Base-by-base conservation (phyloP, 768 basidiomycete genomes). In the Tulasnella sp. region DNA sequence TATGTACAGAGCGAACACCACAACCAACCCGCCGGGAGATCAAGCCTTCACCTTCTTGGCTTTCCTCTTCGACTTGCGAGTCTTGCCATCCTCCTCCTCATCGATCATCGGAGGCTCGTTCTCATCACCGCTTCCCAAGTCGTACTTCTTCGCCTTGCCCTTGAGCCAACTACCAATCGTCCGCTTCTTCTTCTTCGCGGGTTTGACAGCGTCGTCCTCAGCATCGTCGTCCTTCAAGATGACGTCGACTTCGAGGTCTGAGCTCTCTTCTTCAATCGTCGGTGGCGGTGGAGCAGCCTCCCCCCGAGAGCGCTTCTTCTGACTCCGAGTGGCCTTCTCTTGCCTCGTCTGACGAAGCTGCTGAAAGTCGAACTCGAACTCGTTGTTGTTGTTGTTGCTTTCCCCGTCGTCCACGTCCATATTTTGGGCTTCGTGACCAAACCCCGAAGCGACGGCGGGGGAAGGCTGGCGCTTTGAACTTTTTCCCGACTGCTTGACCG, bases 171-270 rank as follows among this genome's bases (percentile, higher is more conserved):
- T 67, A 12, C 72, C 72, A 8, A 72, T 35, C 4, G 52, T 39
- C 0, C 71, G 42, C 42, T 69, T 72, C 72, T 67, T 72, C 37
- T 72, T 72, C 64, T 36, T 41, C 29, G 37, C 65, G 14, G 64
- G 64, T 42, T 67, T 62, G 14, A 8, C 69, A 17, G 12, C 26
- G 16, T 47, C 41, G 22, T 62, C 65, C 16, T 66, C 63, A 34
- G 14, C 47, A 64, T 74, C 79, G 75, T 79, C 77, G 9, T 75
- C 42, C 80, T 84, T 88, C 37, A 44, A n/a, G 26, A 67, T 59
- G 36, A 47, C 42, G 17, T 70, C 52, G 17, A 70, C 71, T 35
- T 64, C 71, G 22, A 39, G 36, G 41, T 39, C 71, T 19, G 39
- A 29, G 22, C 37, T 62, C 17, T 39, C 59, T 52, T 62, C 36